phyloP scores from a whole-genome alignment of 192 early-diverging fungal genomes.

The Coemansia sp. region DNA sequence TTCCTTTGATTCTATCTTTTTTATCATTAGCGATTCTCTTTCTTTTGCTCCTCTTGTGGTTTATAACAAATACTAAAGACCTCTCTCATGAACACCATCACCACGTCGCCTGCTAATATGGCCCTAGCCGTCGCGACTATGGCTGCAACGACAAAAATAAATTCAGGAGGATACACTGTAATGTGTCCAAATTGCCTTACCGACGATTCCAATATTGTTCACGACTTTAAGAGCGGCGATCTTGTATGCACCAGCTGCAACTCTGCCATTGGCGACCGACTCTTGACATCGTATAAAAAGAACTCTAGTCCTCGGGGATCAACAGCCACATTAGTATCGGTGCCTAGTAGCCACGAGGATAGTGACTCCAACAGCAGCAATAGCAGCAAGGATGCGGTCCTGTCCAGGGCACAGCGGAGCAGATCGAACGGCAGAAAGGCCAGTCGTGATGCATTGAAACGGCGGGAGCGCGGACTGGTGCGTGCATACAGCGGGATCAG shows the following conservation, averaged over 20 bases:
- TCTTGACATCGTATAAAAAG: constrained; percentile 89
- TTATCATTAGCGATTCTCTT: too few species aligned
- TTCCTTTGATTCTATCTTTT: too few species aligned
- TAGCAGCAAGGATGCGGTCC: constrained; percentile 48
- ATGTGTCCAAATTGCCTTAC: constrained; percentile 77
- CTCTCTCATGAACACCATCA: too few species aligned
- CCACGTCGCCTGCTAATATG: not conserved
- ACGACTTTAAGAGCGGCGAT: constrained; percentile 88
- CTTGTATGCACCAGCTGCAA: constrained; percentile 92
- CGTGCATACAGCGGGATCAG: constrained; percentile 77
- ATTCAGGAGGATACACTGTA: constrained; percentile 23
- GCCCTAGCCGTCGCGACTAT: not conserved
- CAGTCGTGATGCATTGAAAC: constrained; percentile 63
- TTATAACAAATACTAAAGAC: not conserved
- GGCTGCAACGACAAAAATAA: constrained; percentile 3
- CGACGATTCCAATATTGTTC: constrained; percentile 78
- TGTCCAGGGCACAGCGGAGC: constrained; percentile 26
- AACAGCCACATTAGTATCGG: constrained; percentile 51
- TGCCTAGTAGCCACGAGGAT: constrained; percentile 11
- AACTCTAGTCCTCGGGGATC: not conserved
- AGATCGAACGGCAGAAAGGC: constrained; percentile 8
- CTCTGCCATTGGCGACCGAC: constrained; percentile 78
- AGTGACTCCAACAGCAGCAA: constrained; percentile 91
- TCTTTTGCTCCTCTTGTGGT: not conserved
- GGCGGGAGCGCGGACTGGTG: constrained; percentile 72